Percentiles rank a stretch among this genome's conserved stretches.
phyloP scores from a whole-genome alignment of 2,329 filamentous ascomycete species.

The Penicillium glabrum region DNA sequence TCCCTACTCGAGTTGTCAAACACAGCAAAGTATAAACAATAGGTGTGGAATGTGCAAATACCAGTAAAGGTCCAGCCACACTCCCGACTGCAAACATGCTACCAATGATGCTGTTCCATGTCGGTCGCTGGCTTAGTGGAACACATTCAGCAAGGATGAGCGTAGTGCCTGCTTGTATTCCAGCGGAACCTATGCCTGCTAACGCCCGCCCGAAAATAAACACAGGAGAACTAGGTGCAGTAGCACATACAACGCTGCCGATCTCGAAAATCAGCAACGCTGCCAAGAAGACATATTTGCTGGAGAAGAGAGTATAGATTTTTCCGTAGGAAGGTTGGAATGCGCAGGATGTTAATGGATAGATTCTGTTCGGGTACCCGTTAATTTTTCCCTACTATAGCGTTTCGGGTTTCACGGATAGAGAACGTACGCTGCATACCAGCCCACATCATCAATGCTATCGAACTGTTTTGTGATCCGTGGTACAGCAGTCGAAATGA shows the following conservation, averaged over 20 bases:
- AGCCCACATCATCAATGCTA: slow-evolving; percentile 3
- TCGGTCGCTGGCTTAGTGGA: slow-evolving; percentile 1
- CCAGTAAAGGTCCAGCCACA: slow-evolving; percentile 5
- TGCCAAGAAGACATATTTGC: background rate
- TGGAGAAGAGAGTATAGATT: slow-evolving; percentile 1
- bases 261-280: slow-evolving; percentile 2
- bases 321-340: slow-evolving; percentile 4
- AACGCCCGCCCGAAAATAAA: background rate
- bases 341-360: slow-evolving; percentile 2
- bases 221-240: background rate
- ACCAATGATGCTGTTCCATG: slow-evolving; percentile 3
- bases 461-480: background rate
- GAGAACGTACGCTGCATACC: slow-evolving; percentile 2
- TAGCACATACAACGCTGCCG: background rate
- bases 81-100: slow-evolving; percentile 5
- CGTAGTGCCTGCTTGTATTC: background rate
- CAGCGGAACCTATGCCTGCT: background rate
- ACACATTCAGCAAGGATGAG: background rate
- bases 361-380: background rate
- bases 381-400: background rate
- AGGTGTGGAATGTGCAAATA: background rate
- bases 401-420: background rate
- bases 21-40: background rate
- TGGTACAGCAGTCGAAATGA: slow-evolving; percentile 3
- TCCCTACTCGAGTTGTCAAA: slow-evolving; percentile 1